These are phyloP conservation scores for Strobilomyces echinocephalus DNA, from an alignment of 768 basidiomycete genomes.

Conservation along the genomic window DNA sequence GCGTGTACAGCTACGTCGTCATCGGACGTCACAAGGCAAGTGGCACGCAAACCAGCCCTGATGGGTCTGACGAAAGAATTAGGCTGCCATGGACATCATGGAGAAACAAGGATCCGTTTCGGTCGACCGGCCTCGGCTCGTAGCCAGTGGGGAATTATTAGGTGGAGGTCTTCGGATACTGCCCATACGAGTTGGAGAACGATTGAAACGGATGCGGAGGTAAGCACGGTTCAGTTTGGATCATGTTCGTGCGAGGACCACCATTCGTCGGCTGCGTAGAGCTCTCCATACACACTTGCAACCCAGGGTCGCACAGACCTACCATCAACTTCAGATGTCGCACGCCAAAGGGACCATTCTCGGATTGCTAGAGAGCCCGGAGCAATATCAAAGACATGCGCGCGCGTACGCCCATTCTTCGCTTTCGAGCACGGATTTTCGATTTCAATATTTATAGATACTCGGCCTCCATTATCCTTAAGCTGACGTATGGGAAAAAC, in stretches of 20 bases:
- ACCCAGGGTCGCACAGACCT: constrained; percentile 40
- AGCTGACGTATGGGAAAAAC: constrained; percentile 20
- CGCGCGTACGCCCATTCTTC: constrained; percentile 35
- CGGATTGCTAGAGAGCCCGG: constrained; percentile 9
- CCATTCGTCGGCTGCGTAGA: constrained; percentile 20
- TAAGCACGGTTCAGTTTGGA: constrained; percentile 15
- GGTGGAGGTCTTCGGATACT: constrained; percentile 50
- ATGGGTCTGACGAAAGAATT: constrained; percentile 11
- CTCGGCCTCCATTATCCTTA: constrained; percentile 13
- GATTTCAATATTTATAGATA: constrained; percentile 10
- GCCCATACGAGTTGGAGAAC: constrained; percentile 44
- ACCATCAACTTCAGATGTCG: constrained; percentile 40
- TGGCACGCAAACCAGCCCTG: background rate
- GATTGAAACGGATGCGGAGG: constrained; percentile 53
- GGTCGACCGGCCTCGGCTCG: constrained; percentile 44
- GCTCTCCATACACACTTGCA: constrained; percentile 53
- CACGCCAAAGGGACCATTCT: constrained; percentile 19
- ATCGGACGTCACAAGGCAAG: constrained; percentile 18
- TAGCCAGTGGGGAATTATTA: constrained; percentile 46
- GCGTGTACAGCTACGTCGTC: constrained; percentile 21
- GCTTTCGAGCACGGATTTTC: constrained; percentile 17
- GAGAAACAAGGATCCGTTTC: constrained; percentile 49
- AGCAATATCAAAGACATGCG: constrained; percentile 7
- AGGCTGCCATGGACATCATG: constrained; percentile 56
- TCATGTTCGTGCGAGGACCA: background rate